Base-by-base conservation (phyloP, 192 early-diverging fungal species). In the Radiomyces spectabilis region DNA sequence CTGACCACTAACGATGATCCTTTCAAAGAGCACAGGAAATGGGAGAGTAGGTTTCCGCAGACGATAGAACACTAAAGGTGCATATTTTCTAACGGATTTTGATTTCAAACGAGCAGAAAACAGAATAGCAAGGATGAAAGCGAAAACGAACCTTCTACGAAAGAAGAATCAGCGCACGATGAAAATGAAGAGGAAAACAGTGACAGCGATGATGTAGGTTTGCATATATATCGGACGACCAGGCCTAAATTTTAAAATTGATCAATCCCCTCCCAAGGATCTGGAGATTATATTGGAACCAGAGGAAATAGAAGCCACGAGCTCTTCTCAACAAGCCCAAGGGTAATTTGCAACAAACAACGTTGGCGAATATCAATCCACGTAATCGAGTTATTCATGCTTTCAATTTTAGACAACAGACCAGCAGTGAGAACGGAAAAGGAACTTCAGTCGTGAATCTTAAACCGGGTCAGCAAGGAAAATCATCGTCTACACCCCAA, bases 231-330 rank as follows among this genome's bases (percentile, higher is more conserved):
- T n/a, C n/a, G 15, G 6, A 12, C 9, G 26, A 25, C 18, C 30
- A n/a, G 33, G 38, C 21, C 30, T 30, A 35, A 33, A 46, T 19
- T 64, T 30, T 57, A 50, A 41, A 5, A 57, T 35, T 32, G 43
- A 22, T 25, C 29, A 13, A 57, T 46, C n/a, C n/a, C n/a, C n/a
- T n/a, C n/a, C n/a, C n/a, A n/a, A 81, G 83, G 85, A 88, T 62
- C 65, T 88, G 18, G 84, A 88, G 47, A 88, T 88, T 63, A 78
- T 88, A 15, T 66, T 88, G 68, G 81, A 85, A 39, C 60, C 66
- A 16, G 79, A 66, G 16, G 71, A 75, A 24, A 41, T 13, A 8
- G 57, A 69, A 33, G 58, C 63, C 50, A 43, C 68, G 16, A 26
- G 54, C 18, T 49, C 63, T 13, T 51, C 35, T 5, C 13, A 30